Evolutionary conservation across 768 basidiomycete genomes (phyloP).

Genomic region (Sistotremastrum suecicum): DNA sequence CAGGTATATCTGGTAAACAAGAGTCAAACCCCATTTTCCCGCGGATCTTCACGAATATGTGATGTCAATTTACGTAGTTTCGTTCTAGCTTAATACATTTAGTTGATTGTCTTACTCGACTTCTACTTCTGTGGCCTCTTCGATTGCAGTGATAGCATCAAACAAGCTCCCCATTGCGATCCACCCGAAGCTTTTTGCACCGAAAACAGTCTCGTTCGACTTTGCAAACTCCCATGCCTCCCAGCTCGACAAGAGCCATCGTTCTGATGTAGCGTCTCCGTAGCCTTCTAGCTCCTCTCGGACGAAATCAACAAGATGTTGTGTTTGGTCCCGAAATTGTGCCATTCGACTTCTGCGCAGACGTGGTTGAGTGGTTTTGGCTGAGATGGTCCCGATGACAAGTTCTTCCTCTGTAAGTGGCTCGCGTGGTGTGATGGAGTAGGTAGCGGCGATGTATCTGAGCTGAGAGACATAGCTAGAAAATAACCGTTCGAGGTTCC

Average conservation of each 20-base stretch:
- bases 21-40: too few relatives aligned
- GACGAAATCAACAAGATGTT: slow-evolving; percentile 34
- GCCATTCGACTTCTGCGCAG: slow-evolving; percentile 33
- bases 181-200: slow-evolving; percentile 50
- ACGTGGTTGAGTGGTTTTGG: slow-evolving; percentile 44
- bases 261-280: slow-evolving; percentile 24
- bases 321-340: slow-evolving; percentile 40
- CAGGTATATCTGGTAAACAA: too few relatives aligned
- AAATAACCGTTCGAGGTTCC: slow-evolving; percentile 9
- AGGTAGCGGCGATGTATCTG: slow-evolving; percentile 29
- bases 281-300: slow-evolving; percentile 37
- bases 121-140: neutral
- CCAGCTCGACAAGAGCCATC: slow-evolving; percentile 37
- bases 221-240: slow-evolving; percentile 37
- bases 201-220: slow-evolving; percentile 27
- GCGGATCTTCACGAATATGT: too few relatives aligned
- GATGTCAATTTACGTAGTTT: too few relatives aligned
- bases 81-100: too few relatives aligned
- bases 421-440: slow-evolving; percentile 28
- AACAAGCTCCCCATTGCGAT: slow-evolving; percentile 44
- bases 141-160: slow-evolving; percentile 24
- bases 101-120: neutral
- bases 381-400: slow-evolving; percentile 49
- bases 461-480: slow-evolving; percentile 32
- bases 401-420: slow-evolving; percentile 50